phyloP scores from a whole-genome alignment of 176 grass and related monocot species.

The Thalia dealbata region DNA sequence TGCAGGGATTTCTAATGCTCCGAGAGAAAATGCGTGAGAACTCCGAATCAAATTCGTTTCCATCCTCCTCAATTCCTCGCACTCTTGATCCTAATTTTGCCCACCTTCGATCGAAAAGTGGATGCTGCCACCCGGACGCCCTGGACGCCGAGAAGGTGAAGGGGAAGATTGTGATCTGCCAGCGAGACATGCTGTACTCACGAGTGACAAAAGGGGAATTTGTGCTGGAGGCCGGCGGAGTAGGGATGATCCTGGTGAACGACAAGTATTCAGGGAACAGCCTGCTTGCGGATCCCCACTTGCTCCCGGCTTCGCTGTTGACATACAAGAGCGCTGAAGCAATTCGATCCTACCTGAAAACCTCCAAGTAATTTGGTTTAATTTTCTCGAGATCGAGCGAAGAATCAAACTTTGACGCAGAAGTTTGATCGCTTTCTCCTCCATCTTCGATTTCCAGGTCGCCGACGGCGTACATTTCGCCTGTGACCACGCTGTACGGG shows the following conservation, averaged over 20 bases:
- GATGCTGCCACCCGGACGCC: slow-evolving; percentile 18
- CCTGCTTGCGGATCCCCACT: slow-evolving; percentile 36
- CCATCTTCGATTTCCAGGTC: not conserved
- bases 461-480: slow-evolving; percentile 47
- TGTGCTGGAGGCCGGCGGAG: slow-evolving; percentile 36
- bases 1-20: not conserved
- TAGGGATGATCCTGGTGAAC: slow-evolving; percentile 57
- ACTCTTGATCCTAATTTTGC: not conserved
- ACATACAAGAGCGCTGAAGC: slow-evolving; percentile 28
- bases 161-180: slow-evolving; percentile 62
- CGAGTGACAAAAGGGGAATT: slow-evolving; percentile 26
- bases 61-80: not conserved
- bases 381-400: not conserved
- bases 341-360: slow-evolving; percentile 36
- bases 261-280: slow-evolving; percentile 9
- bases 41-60: too few species aligned
- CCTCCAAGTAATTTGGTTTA: slow-evolving; percentile 24
- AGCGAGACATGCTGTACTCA: not conserved
- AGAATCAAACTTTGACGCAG: not conserved
- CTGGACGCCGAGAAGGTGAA: slow-evolving; percentile 42
- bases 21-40: slow-evolving; percentile 1
- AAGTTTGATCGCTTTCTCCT: not conserved
- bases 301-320: slow-evolving; percentile 67
- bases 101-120: not conserved
- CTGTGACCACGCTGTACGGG: slow-evolving; percentile 5